phyloP scores from a whole-genome alignment of 805 yeast genomes.

The Blastobotrys muscicola region DNA sequence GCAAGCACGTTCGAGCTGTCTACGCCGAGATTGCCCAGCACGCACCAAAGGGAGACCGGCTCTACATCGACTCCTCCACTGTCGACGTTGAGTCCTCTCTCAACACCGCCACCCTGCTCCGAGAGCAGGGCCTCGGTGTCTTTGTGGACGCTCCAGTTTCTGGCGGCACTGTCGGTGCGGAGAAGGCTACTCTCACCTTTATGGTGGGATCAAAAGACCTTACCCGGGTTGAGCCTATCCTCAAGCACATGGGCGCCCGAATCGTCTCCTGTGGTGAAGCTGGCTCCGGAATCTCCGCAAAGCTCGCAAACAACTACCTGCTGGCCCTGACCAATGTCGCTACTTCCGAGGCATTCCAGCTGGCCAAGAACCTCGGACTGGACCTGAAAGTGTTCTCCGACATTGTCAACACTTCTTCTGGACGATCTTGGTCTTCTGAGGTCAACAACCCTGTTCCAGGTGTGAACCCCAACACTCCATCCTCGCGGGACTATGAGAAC shows the following conservation, averaged over 20 bases:
- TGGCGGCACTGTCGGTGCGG: conserved; percentile 47
- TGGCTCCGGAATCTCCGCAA: conserved; percentile 47
- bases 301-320: conserved; percentile 44
- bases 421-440: conserved; percentile 45
- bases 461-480: conserved; percentile 38
- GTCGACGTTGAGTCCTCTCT: conserved; percentile 41
- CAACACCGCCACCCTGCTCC: conserved; percentile 31
- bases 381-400: conserved; percentile 39
- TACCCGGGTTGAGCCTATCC: conserved; percentile 14
- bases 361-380: conserved; percentile 41
- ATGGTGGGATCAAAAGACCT: conserved; percentile 38
- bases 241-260: conserved; percentile 39
- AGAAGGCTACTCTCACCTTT: conserved; percentile 42
- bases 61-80: conserved; percentile 43
- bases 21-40: conserved; percentile 29
- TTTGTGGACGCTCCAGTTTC: conserved; percentile 49
- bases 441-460: conserved; percentile 47
- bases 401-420: conserved; percentile 43
- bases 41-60: conserved; percentile 11
- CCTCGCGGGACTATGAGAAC: conserved; percentile 37
- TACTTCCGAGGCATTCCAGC: conserved; percentile 45
- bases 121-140: conserved; percentile 29
- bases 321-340: conserved; percentile 46
- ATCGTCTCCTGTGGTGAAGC: conserved; percentile 43
- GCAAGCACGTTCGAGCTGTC: conserved; percentile 37